Conservation (phyloP, 305 asterid species). For the Striga hermonthica region DNA sequence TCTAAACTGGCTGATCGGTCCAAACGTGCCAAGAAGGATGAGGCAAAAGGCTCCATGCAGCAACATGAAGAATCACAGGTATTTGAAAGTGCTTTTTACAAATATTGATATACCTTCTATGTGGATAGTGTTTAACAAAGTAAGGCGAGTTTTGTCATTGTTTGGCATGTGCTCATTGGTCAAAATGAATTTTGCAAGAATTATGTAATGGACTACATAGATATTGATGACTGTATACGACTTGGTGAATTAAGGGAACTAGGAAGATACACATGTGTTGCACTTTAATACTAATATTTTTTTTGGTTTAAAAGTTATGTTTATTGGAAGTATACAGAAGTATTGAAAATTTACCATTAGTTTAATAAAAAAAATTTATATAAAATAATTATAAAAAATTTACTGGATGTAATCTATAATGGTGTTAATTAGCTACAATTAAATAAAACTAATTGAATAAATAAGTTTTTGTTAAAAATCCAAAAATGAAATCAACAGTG, state of each 20-base stretch:
- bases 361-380: background rate
- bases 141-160: background rate
- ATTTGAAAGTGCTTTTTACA: conserved; percentile 1
- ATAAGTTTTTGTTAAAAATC: too few species aligned
- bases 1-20: conserved; percentile 68
- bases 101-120: background rate
- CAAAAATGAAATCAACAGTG: too few species aligned
- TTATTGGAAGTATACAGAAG: background rate
- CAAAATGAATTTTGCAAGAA: conserved; percentile 2
- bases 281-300: too few species aligned
- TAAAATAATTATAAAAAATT: too few species aligned
- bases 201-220: background rate
- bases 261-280: background rate
- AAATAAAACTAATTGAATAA: too few species aligned
- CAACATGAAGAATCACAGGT: conserved; percentile 86
- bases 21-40: conserved; percentile 90
- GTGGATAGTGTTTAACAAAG: background rate
- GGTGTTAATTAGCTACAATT: too few species aligned
- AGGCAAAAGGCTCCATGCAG: conserved; percentile 51
- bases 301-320: too few species aligned
- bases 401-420: too few species aligned
- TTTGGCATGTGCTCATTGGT: background rate
- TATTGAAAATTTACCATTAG: background rate
- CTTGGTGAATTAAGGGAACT: background rate
- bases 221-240: background rate